Base-by-base conservation (phyloP, 2,329 filamentous ascomycete genomes). In the Xenoacremonium recifei region DNA sequence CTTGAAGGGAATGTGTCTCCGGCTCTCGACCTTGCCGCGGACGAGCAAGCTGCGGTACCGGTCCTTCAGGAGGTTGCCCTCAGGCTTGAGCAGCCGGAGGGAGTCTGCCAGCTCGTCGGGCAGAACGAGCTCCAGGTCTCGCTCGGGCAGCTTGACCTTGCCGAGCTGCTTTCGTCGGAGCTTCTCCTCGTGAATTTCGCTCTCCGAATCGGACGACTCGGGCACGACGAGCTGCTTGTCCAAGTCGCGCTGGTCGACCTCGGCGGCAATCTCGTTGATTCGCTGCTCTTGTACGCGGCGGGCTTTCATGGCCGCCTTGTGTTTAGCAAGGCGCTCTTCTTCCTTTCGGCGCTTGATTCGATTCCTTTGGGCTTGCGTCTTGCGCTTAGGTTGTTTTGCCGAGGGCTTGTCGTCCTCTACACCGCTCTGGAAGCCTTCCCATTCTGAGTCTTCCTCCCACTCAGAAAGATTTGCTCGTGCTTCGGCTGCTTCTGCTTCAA, bases 21-120 rank as follows among this genome's bases (percentile, higher is more conserved):
- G 79, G 37, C 80, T 79, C 73, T 99, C 93, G 47, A 99, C 70
- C 70, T 93, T 95, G 45, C 93, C 93, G 49, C 90, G 82, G 23
- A 97, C 78, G 49, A 97, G 73, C 68, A 97, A 75, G 64, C 81
- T 97, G 48, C 93, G 77, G 72, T 96, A 97, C 37, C 93, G 79
- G 60, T 99, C 93, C 54, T 89, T 89, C 54, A 99, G 74, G 29
- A 96, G 71, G 62, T 96, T 97, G n/a, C 93, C 93, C 66, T 99
- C 93, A 0, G 93, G 93, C 67, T 92, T 95, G 51, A 96, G 69
- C 60, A 90, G 67, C 60, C 93, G 68, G 59, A 96, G 69, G 37
- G 89, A 84, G 60, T 96, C 80, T 66, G 96, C 77, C 59, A 93
- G 67, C 71, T 99, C 81, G 68, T 97, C 82, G 30, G 89, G 79